phyloP scores from a whole-genome alignment of 2,329 filamentous ascomycete species.

The Aschersonia sp. region DNA sequence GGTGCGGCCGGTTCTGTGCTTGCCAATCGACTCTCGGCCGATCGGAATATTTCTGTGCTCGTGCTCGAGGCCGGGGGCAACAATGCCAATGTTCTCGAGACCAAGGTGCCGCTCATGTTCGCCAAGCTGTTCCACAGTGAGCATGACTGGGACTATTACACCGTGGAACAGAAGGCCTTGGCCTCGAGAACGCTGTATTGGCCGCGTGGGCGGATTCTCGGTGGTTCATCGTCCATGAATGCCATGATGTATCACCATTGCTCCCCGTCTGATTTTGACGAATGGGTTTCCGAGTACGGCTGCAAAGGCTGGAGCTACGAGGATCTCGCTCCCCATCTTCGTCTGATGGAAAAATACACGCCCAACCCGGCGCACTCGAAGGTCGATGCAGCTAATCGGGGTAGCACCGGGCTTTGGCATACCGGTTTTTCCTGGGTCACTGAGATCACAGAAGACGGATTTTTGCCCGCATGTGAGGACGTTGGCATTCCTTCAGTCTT shows the following conservation, averaged over 20 bases:
- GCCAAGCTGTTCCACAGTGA: conserved; percentile 8
- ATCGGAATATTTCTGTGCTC: conserved; percentile 8
- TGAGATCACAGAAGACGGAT: conserved; percentile 6
- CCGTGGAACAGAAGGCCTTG: conserved; percentile 8
- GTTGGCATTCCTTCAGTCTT: conserved; percentile 4
- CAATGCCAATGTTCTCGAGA: conserved; percentile 6
- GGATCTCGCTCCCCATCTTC: conserved; percentile 8
- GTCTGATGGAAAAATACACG: conserved; percentile 9
- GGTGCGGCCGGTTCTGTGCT: conserved; percentile 15
- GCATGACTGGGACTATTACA: conserved; percentile 12
- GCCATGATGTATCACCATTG: conserved; percentile 12
- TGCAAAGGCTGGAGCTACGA: conserved; percentile 8
- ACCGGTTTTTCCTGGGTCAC: conserved; percentile 7
- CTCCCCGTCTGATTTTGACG: conserved; percentile 9
- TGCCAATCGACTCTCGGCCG: conserved; percentile 13
- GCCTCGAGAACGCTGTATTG: conserved; percentile 10
- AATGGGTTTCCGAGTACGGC: conserved; percentile 6
- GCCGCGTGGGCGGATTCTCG: conserved; percentile 10
- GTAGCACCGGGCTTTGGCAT: conserved; percentile 6
- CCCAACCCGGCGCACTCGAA: conserved; percentile 6
- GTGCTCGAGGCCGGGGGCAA: conserved; percentile 8
- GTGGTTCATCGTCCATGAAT: conserved; percentile 10
- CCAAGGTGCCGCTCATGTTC: conserved; percentile 8
- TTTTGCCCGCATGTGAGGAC: conserved; percentile 6
- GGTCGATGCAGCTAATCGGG: conserved; percentile 6